phyloP scores from a whole-genome alignment of 2,329 filamentous ascomycete genomes.

The Colletotrichum tamarilloi region DNA sequence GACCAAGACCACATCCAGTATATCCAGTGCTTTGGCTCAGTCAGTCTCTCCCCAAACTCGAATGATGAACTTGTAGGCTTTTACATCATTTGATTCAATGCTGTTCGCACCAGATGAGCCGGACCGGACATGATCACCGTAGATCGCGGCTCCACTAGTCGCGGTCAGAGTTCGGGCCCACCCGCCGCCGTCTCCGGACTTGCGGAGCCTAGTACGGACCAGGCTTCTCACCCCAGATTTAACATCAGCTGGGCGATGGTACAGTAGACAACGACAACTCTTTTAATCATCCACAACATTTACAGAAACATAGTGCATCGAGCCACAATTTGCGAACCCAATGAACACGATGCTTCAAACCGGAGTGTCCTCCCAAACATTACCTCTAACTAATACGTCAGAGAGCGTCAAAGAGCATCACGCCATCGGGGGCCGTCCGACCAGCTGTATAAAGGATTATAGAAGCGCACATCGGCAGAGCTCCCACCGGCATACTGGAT shows the following conservation, averaged over 20 bases:
- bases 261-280: not conserved
- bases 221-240: not conserved
- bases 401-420: not conserved
- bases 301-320: not conserved
- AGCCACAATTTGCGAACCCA: not conserved
- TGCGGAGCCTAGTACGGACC: not conserved
- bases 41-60: not conserved
- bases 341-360: not conserved
- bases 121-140: not conserved
- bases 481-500: not conserved
- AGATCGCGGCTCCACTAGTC: not conserved
- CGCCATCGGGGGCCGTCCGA: not conserved
- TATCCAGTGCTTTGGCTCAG: too few relatives aligned
- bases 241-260: not conserved
- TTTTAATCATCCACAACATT: not conserved
- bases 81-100: not conserved
- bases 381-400: not conserved
- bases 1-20: not conserved
- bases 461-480: not conserved
- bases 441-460: slow-evolving; percentile 37
- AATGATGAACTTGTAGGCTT: not conserved
- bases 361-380: not conserved
- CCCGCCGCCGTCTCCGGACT: not conserved
- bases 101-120: not conserved
- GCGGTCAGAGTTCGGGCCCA: not conserved